Evolutionary conservation across 371 early-diverging fungal species (phyloP).

Genomic region (Batkoa obscura): DNA sequence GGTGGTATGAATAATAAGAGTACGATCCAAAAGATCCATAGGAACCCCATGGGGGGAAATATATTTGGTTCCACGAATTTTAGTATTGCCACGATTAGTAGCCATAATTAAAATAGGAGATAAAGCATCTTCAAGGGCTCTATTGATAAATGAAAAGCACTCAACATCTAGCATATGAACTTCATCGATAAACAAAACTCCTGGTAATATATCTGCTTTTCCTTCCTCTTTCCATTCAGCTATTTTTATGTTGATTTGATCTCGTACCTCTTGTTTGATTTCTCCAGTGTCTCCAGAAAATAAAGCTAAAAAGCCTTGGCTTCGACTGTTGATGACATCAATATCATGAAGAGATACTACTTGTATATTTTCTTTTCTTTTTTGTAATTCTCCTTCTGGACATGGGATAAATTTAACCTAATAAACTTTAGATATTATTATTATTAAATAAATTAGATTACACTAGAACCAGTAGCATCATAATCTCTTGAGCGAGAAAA

Average conservation of each 20-base stretch:
- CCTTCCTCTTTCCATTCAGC: conserved; percentile 98
- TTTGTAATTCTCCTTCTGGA: conserved; percentile 98
- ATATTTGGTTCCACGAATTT: conserved; percentile 87
- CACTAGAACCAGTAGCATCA: conserved; percentile 90
- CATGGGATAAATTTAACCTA: conserved; percentile 92
- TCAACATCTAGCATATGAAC: conserved; percentile 98
- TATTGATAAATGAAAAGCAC: conserved; percentile 96
- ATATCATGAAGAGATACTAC: conserved; percentile 97
- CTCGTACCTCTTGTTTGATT: conserved; percentile 92
- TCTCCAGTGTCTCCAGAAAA: conserved; percentile 96
- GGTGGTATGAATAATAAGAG: conserved; percentile 77
- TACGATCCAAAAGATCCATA: conserved; percentile 88
- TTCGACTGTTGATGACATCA: conserved; percentile 97
- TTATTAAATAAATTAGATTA: conserved; percentile 12
- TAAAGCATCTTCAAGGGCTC: conserved; percentile 85
- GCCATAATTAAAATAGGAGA: conserved; percentile 98
- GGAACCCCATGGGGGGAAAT: conserved; percentile 93
- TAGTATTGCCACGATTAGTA: conserved; percentile 86
- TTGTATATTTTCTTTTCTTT: conserved; percentile 86
- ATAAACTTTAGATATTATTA: not conserved
- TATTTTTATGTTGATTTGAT: conserved; percentile 95
- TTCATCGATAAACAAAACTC: conserved; percentile 96
- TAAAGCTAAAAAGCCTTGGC: conserved; percentile 91
- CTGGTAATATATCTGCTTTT: conserved; percentile 94
- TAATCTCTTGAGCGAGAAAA: conserved; percentile 87